Base-by-base conservation (phyloP, 2,329 filamentous ascomycete species). In the Epichloe brachyelytri region DNA sequence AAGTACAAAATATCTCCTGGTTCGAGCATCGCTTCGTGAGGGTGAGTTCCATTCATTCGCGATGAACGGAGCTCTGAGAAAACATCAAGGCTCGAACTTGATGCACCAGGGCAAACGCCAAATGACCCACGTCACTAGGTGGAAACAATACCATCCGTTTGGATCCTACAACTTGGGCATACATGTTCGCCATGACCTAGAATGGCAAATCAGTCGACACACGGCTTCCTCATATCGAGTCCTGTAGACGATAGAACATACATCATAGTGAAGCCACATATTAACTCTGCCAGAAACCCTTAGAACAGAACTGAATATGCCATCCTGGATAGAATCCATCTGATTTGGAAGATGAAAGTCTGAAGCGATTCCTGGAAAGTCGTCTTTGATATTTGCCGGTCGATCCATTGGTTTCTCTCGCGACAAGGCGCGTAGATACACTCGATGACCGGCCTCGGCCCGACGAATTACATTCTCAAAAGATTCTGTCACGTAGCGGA, bases 261-360 rank as follows among this genome's bases (percentile, higher is more conserved):
- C 82, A 67, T 94, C 87, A 69, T 93, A 94, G 66, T 94, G 88
- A 34, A 95, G 73, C 89, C 90, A 95, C 79, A 95, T 86, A 40
- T 82, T 85, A 11, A 91, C 85, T 2, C 79, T 79, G 1, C 87
- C 87, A 4, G 86, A 91, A 53, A 95, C 82, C 19, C 88, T 78
- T 22, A 95, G 68, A 0, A 89, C 83, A 3, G 86, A 90, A 63
- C 85, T 91, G 62, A 94, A 88, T 3, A 78, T 66, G 54, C 80
- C 80, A n/a, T 82, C 69, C 5, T 61, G 62, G 4, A 87, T 80
- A 36, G 76, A 69, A 0, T 65, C 65, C 10, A 95, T 69, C 54
- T 80, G 71, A 1, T 71, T 58, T 1, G 88, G 87, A 1, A 95
- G 65, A 14, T 64, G 60, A 63, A 95, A 95, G 63, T 94, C 88